A percentile compares a stretch with the other conserved stretches of the same genome.
Conservation (phyloP, 192 early-diverging fungal genomes). For the Entomortierella lignicola region DNA sequence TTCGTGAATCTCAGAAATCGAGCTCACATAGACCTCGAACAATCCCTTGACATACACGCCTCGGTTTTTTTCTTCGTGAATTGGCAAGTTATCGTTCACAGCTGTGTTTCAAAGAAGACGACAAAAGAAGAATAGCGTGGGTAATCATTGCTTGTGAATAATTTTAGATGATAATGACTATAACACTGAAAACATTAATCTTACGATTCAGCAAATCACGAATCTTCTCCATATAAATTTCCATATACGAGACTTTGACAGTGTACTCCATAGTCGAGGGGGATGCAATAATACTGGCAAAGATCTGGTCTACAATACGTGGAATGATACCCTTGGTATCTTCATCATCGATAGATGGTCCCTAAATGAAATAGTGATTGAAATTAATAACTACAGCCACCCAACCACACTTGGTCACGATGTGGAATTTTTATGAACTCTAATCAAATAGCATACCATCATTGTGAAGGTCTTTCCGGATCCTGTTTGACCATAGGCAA, state of each 20-base stretch:
- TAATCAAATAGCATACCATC: slow-evolving; percentile 68
- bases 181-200: slow-evolving; percentile 14
- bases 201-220: slow-evolving; percentile 93
- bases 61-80: slow-evolving; percentile 96
- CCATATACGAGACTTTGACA: slow-evolving; percentile 99
- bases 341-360: slow-evolving; percentile 93
- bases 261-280: slow-evolving; percentile 97
- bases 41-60: slow-evolving; percentile 99
- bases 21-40: slow-evolving; percentile 96
- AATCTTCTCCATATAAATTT: slow-evolving; percentile 99
- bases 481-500: slow-evolving; percentile 99
- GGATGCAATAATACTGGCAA: slow-evolving; percentile 89
- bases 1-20: slow-evolving; percentile 95
- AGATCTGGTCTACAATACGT: slow-evolving; percentile 95
- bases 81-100: slow-evolving; percentile 88
- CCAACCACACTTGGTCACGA: not conserved
- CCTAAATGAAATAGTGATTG: slow-evolving; percentile 59
- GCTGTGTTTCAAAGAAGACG: slow-evolving; percentile 59
- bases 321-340: slow-evolving; percentile 96
- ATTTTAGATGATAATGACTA: not conserved
- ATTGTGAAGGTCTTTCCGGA: slow-evolving; percentile 97
- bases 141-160: not conserved
- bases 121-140: not conserved
- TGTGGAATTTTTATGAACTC: not conserved
- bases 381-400: not conserved